Percentiles rank a stretch among this genome's conserved stretches.
phyloP scores from a whole-genome alignment of 805 yeast species.

The Blastobotrys mokoenaii region DNA sequence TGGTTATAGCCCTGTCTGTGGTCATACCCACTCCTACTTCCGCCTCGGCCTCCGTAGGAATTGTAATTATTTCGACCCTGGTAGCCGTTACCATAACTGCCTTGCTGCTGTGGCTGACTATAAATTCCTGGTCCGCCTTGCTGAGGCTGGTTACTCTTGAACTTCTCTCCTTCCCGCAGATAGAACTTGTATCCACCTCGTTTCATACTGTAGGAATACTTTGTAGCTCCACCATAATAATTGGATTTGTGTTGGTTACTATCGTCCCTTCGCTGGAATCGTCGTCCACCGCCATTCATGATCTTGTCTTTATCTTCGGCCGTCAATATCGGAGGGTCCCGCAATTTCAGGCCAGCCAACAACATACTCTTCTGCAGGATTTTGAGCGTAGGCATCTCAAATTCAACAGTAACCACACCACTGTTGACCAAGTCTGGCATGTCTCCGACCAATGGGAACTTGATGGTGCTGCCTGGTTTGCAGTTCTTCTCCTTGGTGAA shows the following conservation, averaged over 20 bases:
- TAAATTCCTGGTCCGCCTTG: slow-evolving; percentile 15
- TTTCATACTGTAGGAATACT: slow-evolving; percentile 2
- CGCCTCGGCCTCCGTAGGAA: slow-evolving; percentile 11
- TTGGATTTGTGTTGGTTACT: slow-evolving; percentile 11
- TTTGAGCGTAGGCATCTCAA: slow-evolving; percentile 50
- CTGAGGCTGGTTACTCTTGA: not conserved
- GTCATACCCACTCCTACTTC: slow-evolving; percentile 11
- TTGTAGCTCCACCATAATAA: slow-evolving; percentile 5
- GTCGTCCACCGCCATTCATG: slow-evolving; percentile 34
- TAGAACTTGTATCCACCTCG: slow-evolving; percentile 16
- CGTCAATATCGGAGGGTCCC: slow-evolving; percentile 44
- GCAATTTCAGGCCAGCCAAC: slow-evolving; percentile 67
- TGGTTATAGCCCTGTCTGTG: slow-evolving; percentile 10
- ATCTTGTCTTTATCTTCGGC: slow-evolving; percentile 62
- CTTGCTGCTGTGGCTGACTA: slow-evolving; percentile 7
- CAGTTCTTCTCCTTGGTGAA: slow-evolving; percentile 27
- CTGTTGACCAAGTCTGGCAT: slow-evolving; percentile 41
- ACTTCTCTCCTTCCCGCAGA: slow-evolving; percentile 4
- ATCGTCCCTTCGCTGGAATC: slow-evolving; percentile 16
- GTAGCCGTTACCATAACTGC: slow-evolving; percentile 11
- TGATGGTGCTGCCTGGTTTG: slow-evolving; percentile 28
- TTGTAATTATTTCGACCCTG: slow-evolving; percentile 10
- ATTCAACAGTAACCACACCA: slow-evolving; percentile 39
- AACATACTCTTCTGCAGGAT: slow-evolving; percentile 69
- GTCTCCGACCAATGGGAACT: slow-evolving; percentile 37